A percentile compares a stretch with the other conserved stretches of the same genome.
These are phyloP conservation scores for Grosmannia huntii DNA, from an alignment of 2,329 filamentous ascomycete species.

Conservation along the genomic window DNA sequence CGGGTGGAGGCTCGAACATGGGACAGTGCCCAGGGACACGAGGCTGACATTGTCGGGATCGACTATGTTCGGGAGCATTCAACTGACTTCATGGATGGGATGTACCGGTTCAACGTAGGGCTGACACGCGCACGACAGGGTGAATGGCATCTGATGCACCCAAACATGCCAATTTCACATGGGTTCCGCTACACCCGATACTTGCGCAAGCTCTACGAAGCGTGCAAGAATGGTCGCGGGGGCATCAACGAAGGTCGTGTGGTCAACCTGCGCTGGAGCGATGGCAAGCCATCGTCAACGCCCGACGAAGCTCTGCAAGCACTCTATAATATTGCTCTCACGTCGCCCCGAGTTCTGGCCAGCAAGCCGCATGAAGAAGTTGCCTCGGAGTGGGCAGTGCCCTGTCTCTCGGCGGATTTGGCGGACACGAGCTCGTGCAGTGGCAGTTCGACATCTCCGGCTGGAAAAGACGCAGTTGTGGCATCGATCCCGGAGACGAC, in stretches of 20 bases:
- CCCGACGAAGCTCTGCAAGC: neutral
- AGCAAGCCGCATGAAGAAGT: neutral
- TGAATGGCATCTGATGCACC: constrained; percentile 32
- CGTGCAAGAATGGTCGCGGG: constrained; percentile 3
- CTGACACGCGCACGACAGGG: constrained; percentile 31
- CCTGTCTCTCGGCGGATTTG: neutral
- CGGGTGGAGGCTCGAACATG: constrained; percentile 29
- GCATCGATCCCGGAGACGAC: neutral
- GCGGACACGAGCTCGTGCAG: neutral
- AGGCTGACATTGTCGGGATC: constrained; percentile 34
- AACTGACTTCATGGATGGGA: constrained; percentile 29
- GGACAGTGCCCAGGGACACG: constrained; percentile 32
- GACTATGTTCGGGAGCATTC: constrained; percentile 29
- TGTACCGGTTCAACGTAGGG: constrained; percentile 31
- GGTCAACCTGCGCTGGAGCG: neutral
- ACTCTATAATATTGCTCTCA: neutral
- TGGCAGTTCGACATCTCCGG: neutral
- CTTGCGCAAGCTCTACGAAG: constrained; percentile 9
- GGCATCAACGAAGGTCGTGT: constrained; percentile 9
- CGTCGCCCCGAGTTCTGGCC: neutral
- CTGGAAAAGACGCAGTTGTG: neutral
- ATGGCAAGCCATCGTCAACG: neutral
- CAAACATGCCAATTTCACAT: constrained; percentile 15
- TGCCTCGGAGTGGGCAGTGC: neutral
- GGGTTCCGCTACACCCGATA: constrained; percentile 7